Conservation (phyloP, 306 rosid genomes). For the Abrus pulchellus region DNA sequence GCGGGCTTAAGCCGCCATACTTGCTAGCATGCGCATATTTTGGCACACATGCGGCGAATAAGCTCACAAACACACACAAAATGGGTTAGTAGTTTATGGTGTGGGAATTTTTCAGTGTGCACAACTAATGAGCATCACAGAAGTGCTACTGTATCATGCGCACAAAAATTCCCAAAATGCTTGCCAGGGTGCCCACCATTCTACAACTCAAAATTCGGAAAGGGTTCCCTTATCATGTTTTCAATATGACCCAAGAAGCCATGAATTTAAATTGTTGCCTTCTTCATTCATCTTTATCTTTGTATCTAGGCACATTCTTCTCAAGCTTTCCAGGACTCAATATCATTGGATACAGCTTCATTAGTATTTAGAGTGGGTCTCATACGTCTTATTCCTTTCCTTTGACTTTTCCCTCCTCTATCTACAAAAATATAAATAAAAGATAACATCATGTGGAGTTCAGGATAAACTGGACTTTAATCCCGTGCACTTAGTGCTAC, state of each 20-base stretch:
- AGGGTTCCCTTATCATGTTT: conserved; percentile 44
- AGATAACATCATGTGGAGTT: conserved; percentile 40
- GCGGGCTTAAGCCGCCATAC: conserved; percentile 76
- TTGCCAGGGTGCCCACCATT: conserved; percentile 67
- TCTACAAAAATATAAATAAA: background rate
- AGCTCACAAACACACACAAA: conserved; percentile 40
- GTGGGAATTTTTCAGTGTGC: conserved; percentile 39
- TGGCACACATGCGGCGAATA: conserved; percentile 58
- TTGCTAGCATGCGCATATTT: conserved; percentile 67
- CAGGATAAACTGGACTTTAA: conserved; percentile 58
- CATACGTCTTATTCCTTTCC: conserved; percentile 50
- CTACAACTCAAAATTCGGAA: conserved; percentile 36
- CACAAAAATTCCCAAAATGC: conserved; percentile 55
- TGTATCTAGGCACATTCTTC: conserved; percentile 46
- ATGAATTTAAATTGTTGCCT: conserved; percentile 34
- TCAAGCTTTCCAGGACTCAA: conserved; percentile 44
- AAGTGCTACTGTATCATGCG: conserved; percentile 91
- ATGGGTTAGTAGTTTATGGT: conserved; percentile 44
- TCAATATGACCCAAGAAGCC: conserved; percentile 41
- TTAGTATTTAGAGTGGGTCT: conserved; percentile 56
- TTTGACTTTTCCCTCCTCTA: conserved; percentile 44
- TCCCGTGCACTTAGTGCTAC: conserved; percentile 56
- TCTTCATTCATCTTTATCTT: conserved; percentile 42
- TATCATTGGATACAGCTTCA: conserved; percentile 31
- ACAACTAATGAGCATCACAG: conserved; percentile 48